phyloP scores from a whole-genome alignment of 73 alveolate genomes.

The Effrenium voratum region DNA sequence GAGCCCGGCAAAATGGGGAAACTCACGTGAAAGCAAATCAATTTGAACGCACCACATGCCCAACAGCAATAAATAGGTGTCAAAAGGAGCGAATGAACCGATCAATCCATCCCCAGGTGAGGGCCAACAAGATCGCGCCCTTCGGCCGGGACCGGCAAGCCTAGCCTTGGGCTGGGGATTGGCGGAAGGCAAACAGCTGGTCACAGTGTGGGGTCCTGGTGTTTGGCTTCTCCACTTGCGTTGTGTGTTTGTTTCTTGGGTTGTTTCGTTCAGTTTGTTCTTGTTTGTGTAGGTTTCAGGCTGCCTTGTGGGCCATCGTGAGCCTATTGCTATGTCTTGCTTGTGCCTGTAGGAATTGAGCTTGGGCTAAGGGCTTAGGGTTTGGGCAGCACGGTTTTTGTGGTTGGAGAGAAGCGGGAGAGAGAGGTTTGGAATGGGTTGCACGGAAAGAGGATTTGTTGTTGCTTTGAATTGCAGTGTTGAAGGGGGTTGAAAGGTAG shows the following conservation, averaged over 20 bases:
- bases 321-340: not conserved
- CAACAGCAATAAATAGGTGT: too few relatives aligned
- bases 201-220: not conserved
- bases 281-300: not conserved
- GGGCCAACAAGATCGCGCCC: conserved; percentile 86
- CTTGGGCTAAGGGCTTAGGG: not conserved
- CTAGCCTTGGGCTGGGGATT: not conserved
- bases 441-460: too few relatives aligned
- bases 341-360: not conserved
- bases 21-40: too few relatives aligned
- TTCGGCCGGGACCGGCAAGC: conserved; percentile 70
- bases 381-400: too few relatives aligned
- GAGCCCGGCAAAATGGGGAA: too few relatives aligned
- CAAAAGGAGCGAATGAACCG: too few relatives aligned
- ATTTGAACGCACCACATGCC: too few relatives aligned
- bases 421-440: too few relatives aligned
- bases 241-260: not conserved
- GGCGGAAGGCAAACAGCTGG: not conserved
- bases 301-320: not conserved
- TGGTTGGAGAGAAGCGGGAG: too few relatives aligned
- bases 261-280: not conserved
- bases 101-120: too few relatives aligned
- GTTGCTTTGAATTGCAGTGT: too few relatives aligned
- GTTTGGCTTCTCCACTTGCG: not conserved
- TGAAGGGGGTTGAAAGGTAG: too few relatives aligned